Evolutionary conservation across 2,329 filamentous ascomycete genomes (phyloP).

Genomic region (Albophoma yamanashiensis): DNA sequence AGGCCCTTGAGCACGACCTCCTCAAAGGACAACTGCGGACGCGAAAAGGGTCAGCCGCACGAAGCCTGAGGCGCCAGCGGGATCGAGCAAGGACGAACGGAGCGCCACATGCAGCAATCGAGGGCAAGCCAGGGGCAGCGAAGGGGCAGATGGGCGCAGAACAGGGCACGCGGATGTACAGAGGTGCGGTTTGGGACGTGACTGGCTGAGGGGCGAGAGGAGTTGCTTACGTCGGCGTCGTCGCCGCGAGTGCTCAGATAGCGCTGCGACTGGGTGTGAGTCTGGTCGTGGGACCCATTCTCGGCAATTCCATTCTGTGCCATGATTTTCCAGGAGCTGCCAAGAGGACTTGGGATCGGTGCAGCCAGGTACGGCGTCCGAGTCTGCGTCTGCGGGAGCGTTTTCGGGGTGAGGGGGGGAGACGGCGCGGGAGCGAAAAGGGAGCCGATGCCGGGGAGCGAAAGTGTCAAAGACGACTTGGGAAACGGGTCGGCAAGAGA

Average conservation of each 20-base stretch:
- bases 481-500: background rate
- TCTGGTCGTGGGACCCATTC: slow-evolving; percentile 18
- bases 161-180: background rate
- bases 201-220: background rate
- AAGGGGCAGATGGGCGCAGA: background rate
- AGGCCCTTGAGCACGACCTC: slow-evolving; percentile 84
- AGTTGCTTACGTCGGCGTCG: slow-evolving; percentile 31
- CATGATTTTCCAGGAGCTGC: slow-evolving; percentile 17
- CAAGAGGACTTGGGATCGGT: background rate
- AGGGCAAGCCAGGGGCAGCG: background rate
- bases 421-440: background rate
- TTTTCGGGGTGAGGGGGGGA: background rate
- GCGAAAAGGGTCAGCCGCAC: background rate
- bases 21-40: slow-evolving; percentile 69
- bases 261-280: slow-evolving; percentile 34
- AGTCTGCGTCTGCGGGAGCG: background rate
- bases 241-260: slow-evolving; percentile 42
- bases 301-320: slow-evolving; percentile 27
- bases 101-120: background rate
- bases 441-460: background rate
- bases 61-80: background rate
- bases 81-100: background rate
- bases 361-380: background rate
- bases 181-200: background rate
- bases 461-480: background rate